A percentile compares a stretch with the other conserved stretches of the same genome.
phyloP scores from a whole-genome alignment of 2,329 filamentous ascomycete species.

The Pseudopyricularia cyperi region DNA sequence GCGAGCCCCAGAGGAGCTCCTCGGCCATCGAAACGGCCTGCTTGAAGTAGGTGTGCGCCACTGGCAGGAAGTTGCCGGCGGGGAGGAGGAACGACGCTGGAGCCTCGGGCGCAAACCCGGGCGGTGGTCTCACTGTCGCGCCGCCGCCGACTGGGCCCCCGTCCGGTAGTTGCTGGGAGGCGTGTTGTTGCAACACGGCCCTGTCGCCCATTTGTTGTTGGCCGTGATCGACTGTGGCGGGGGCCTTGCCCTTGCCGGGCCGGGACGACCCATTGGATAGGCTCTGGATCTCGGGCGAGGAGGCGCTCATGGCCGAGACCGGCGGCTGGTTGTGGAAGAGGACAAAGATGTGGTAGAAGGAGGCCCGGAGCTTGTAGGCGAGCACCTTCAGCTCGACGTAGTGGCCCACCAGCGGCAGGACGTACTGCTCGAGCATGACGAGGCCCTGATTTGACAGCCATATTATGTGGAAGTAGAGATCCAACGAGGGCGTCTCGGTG shows the following conservation, averaged over 20 bases:
- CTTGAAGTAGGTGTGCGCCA: constrained; percentile 69
- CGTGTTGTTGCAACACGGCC: constrained; percentile 21
- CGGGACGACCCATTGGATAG: constrained; percentile 16
- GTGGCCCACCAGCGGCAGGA: constrained; percentile 70
- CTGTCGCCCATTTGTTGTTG: constrained; percentile 11
- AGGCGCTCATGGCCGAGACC: constrained; percentile 48
- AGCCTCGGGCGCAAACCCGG: constrained; percentile 36
- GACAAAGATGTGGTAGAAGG: constrained; percentile 93
- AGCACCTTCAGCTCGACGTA: constrained; percentile 79
- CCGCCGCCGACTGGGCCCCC: constrained; percentile 40
- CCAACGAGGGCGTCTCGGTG: constrained; percentile 65
- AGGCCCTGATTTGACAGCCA: constrained; percentile 92
- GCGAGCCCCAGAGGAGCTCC: constrained; percentile 66
- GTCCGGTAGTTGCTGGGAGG: constrained; percentile 36
- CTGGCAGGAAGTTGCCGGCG: constrained; percentile 65
- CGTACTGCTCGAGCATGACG: constrained; percentile 73
- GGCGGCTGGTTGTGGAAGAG: constrained; percentile 87
- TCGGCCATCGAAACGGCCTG: constrained; percentile 67
- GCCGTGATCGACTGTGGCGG: constrained; percentile 17
- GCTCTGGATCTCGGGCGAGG: constrained; percentile 29
- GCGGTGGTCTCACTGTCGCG: constrained; percentile 22
- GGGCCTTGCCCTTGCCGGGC: constrained; percentile 34
- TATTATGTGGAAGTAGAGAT: constrained; percentile 78
- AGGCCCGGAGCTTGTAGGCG: constrained; percentile 81
- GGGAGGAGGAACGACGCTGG: constrained; percentile 68